phyloP scores from a whole-genome alignment of 805 yeast species.

The Pichia pseudocactophila region DNA sequence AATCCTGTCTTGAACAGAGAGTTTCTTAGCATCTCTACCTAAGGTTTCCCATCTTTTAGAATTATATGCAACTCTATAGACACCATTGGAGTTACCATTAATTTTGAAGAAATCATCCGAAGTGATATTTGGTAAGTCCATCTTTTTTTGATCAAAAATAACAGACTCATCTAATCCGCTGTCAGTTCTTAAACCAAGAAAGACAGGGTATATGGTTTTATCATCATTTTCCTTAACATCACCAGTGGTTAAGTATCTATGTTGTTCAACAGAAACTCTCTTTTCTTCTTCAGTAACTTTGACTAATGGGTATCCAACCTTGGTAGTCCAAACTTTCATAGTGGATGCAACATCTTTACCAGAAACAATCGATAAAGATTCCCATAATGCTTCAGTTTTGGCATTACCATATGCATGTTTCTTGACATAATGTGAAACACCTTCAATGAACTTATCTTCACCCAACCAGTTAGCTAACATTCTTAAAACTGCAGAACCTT shows the following conservation, averaged over 20 bases:
- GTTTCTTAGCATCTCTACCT: slow-evolving; percentile 29
- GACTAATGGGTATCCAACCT: slow-evolving; percentile 68
- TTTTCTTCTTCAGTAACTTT: slow-evolving; percentile 37
- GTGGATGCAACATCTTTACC: slow-evolving; percentile 54
- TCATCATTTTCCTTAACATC: slow-evolving; percentile 59
- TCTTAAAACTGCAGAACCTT: slow-evolving; percentile 69
- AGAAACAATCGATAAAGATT: slow-evolving; percentile 51
- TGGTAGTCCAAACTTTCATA: slow-evolving; percentile 67
- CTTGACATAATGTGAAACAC: slow-evolving; percentile 63
- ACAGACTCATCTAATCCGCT: slow-evolving; percentile 23
- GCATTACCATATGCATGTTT: slow-evolving; percentile 63
- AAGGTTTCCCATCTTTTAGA: slow-evolving; percentile 30
- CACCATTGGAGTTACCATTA: slow-evolving; percentile 45
- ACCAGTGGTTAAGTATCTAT: slow-evolving; percentile 58
- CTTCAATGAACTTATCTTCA: slow-evolving; percentile 58
- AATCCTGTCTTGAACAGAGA: slow-evolving; percentile 43
- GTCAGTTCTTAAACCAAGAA: slow-evolving; percentile 30
- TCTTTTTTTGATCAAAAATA: slow-evolving; percentile 21
- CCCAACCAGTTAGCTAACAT: slow-evolving; percentile 73
- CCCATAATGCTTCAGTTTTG: slow-evolving; percentile 65
- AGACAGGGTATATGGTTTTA: slow-evolving; percentile 50
- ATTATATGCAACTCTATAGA: slow-evolving; percentile 45
- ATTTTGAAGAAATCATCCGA: slow-evolving; percentile 34
- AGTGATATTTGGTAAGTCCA: slow-evolving; percentile 12
- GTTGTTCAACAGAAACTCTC: slow-evolving; percentile 36